Evolutionary conservation across 2,329 filamentous ascomycete genomes (phyloP).

Genomic region (Apiospora kogelbergensis): DNA sequence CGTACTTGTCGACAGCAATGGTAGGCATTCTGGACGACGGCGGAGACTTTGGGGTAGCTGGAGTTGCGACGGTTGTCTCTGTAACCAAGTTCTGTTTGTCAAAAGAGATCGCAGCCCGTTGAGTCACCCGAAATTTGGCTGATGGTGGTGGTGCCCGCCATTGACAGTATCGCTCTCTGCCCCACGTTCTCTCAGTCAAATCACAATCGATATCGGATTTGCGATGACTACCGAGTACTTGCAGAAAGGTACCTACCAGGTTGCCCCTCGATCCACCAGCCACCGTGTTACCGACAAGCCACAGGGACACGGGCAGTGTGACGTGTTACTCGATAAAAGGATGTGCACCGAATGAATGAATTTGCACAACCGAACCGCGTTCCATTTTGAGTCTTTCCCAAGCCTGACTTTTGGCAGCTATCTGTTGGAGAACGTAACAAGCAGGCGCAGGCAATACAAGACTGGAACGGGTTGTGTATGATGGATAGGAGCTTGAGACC

Average conservation of each 20-base stretch:
- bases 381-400: no score
- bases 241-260: not conserved
- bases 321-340: not conserved
- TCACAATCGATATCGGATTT: slow-evolving; percentile 9
- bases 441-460: not conserved
- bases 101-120: slow-evolving; percentile 10
- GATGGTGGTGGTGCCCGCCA: slow-evolving; percentile 8
- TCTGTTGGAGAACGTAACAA: no score
- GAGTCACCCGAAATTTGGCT: slow-evolving; percentile 39
- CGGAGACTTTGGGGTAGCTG: not conserved
- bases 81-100: slow-evolving; percentile 9
- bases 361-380: not conserved
- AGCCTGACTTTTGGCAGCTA: no score
- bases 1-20: slow-evolving; percentile 94
- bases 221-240: not conserved
- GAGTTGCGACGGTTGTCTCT: not conserved
- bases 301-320: not conserved
- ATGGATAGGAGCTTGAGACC: not conserved
- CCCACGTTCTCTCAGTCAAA: slow-evolving; percentile 4
- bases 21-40: slow-evolving; percentile 73
- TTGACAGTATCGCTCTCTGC: not conserved
- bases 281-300: not conserved
- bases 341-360: no score
- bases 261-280: not conserved
- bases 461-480: not conserved